These are phyloP conservation scores for Curvularia hawaiiensis DNA, from an alignment of 2,329 filamentous ascomycete genomes.

Conservation along the genomic window DNA sequence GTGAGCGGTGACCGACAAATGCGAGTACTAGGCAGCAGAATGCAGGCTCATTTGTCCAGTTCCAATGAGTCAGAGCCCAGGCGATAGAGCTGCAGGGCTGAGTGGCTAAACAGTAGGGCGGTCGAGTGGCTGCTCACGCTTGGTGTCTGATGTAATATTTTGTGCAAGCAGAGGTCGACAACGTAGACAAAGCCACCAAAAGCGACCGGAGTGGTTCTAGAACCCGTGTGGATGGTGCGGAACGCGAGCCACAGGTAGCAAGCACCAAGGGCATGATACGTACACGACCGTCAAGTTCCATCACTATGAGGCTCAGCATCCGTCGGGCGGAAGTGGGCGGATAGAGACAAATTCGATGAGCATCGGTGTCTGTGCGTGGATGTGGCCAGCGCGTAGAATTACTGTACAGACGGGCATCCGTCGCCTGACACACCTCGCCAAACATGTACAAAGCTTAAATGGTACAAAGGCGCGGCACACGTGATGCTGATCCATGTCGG, in stretches of 20 bases:
- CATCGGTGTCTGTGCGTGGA: slow-evolving; percentile 9
- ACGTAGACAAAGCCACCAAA: slow-evolving; percentile 7
- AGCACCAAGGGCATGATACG: slow-evolving; percentile 3
- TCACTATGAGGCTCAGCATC: slow-evolving; percentile 9
- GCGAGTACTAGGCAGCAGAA: slow-evolving; percentile 7
- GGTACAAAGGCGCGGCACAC: slow-evolving; percentile 23
- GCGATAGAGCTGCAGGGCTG: slow-evolving; percentile 6
- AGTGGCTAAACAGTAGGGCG: background rate
- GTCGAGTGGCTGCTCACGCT: slow-evolving; percentile 6
- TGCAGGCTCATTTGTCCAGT: slow-evolving; percentile 2
- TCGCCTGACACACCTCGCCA: slow-evolving; percentile 19
- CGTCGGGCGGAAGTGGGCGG: slow-evolving; percentile 29
- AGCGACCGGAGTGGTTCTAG: background rate
- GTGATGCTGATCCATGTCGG: slow-evolving; percentile 23
- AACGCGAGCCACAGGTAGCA: background rate
- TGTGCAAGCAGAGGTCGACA: background rate
- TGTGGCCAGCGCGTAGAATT: slow-evolving; percentile 17
- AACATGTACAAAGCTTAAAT: slow-evolving; percentile 27
- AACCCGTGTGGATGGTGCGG: background rate
- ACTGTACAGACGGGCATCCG: slow-evolving; percentile 8
- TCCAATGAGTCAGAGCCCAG: slow-evolving; percentile 23
- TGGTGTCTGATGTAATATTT: slow-evolving; percentile 12
- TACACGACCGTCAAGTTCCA: slow-evolving; percentile 2
- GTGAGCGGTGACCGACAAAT: background rate
- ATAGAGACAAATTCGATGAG: slow-evolving; percentile 16